Evolutionary conservation across 2,329 filamentous ascomycete species (phyloP), one percentile per base, ranked within the genome.

Genomic region (Chaetoscypha palmicola): DNA sequence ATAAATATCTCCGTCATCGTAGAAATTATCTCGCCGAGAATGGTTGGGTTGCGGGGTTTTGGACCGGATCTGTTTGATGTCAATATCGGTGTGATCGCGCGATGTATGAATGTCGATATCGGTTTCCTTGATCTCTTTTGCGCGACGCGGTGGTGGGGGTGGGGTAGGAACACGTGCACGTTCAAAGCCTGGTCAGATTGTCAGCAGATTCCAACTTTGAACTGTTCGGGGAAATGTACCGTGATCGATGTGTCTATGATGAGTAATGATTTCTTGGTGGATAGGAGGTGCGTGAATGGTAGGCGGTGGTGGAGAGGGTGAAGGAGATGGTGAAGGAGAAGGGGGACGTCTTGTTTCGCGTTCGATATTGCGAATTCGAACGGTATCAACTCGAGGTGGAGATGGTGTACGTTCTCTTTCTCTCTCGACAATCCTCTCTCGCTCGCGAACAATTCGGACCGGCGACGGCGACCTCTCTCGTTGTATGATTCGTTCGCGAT

Each of bases 221-320:
- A 12, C 28, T 38, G 10, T n/a, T 24, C 11, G 16, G 14, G 28
- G 31, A 30, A 7, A 79, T 61, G 10, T 70, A 87, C 86, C 89
- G 66, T 94, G 87, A 59, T 94, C 86, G 55, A 94, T 83, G 59
- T 91, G 85, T 46, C 82, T 77, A 62, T 92, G 91, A 65, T 61
- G 58, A 37, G 87, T 94, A 53, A 94, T 90, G 46, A 94, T 81
- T 61, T 95, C 86, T 58, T 91, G 80, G 64, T 91, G 86, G 55
- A 94, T 87, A 1, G 83, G 84, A 24, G 88, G 88, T 16, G 82
- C 81, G 32, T 79, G 76, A 56, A 92, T 81, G 34, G 45, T 40
- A 22, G 57, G 48, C 32, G 55, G 28, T 31, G 51, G 46, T 10
- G 49, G 49, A 19, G 55, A 53, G 33, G 58, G 59, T 10, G 55